These are phyloP conservation scores for Biscogniauxia sp. DNA, from an alignment of 2,329 filamentous ascomycete species.

Conservation along the genomic window DNA sequence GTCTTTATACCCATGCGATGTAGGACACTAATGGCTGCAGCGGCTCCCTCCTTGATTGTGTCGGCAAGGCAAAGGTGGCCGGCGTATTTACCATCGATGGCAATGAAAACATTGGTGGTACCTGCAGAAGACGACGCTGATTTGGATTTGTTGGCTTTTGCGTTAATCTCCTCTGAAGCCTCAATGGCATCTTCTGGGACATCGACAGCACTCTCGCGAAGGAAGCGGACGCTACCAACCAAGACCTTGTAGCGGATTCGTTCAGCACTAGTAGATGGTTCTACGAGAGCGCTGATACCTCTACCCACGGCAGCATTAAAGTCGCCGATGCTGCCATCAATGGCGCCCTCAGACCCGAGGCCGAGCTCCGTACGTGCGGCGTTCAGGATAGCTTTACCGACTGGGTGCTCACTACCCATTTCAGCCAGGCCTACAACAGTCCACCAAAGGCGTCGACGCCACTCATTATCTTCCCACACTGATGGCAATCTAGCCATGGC, in stretches of 20 bases:
- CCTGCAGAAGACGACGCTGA: slow-evolving; percentile 52
- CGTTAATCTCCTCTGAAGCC: slow-evolving; percentile 59
- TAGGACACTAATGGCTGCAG: slow-evolving; percentile 76
- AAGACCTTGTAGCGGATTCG: slow-evolving; percentile 74
- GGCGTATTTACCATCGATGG: slow-evolving; percentile 77
- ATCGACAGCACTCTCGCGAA: slow-evolving; percentile 66
- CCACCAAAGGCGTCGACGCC: slow-evolving; percentile 83
- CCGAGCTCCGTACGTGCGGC: slow-evolving; percentile 75
- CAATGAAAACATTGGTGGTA: slow-evolving; percentile 87
- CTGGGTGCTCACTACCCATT: slow-evolving; percentile 92
- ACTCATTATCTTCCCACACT: slow-evolving; percentile 67
- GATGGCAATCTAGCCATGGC: slow-evolving; percentile 66
- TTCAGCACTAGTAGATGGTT: slow-evolving; percentile 68
- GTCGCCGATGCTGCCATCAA: slow-evolving; percentile 82
- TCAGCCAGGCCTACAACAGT: slow-evolving; percentile 92
- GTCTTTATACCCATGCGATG: slow-evolving; percentile 82
- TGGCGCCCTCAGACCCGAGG: slow-evolving; percentile 65
- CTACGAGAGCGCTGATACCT: slow-evolving; percentile 78
- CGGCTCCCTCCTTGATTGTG: slow-evolving; percentile 84
- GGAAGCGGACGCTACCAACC: slow-evolving; percentile 77
- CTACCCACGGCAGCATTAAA: slow-evolving; percentile 82
- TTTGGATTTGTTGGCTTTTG: slow-evolving; percentile 39
- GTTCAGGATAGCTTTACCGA: slow-evolving; percentile 80
- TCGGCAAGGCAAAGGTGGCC: slow-evolving; percentile 84
- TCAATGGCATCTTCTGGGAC: slow-evolving; percentile 64